These are phyloP conservation scores for Sarocladiaceae sp. DNA, from an alignment of 2,329 filamentous ascomycete genomes.

Conservation along the genomic window DNA sequence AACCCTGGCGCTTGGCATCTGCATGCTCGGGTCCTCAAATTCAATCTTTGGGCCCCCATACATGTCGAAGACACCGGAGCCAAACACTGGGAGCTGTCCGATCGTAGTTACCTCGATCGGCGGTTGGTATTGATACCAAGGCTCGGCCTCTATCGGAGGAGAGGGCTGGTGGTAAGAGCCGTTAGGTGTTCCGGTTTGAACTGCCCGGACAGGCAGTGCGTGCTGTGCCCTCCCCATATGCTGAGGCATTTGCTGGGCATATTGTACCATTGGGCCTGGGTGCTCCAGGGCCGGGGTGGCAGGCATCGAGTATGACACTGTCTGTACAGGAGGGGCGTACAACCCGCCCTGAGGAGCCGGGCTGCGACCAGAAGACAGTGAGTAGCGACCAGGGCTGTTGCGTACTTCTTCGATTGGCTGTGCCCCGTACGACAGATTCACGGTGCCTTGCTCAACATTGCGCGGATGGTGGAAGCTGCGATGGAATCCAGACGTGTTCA, in stretches of 20 bases:
- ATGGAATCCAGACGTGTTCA: conserved; percentile 48
- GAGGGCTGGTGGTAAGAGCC: conserved; percentile 29
- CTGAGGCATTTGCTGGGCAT: conserved; percentile 35
- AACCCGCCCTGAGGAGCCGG: conserved; percentile 47
- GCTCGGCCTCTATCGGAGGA: conserved; percentile 37
- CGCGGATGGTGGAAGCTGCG: conserved; percentile 38
- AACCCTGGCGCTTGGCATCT: conserved; percentile 53
- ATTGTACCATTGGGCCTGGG: conserved; percentile 34
- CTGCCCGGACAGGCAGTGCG: conserved; percentile 28
- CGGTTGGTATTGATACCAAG: conserved; percentile 53
- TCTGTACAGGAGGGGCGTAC: conserved; percentile 49
- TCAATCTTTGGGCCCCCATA: conserved; percentile 50
- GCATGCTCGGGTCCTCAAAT: conserved; percentile 50
- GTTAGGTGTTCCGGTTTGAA: conserved; percentile 16
- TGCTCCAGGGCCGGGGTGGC: conserved; percentile 41
- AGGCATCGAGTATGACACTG: conserved; percentile 42
- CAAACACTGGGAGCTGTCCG: conserved; percentile 43
- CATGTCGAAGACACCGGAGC: conserved; percentile 43
- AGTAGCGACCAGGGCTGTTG: conserved; percentile 54
- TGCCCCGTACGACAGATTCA: background rate
- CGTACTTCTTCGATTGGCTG: background rate
- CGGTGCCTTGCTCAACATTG: background rate
- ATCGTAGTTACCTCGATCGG: conserved; percentile 52
- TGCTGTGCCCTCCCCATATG: conserved; percentile 27
- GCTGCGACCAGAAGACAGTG: conserved; percentile 47